Conservation (phyloP, 1,284 basidiomycete genomes). For the Gomphus sp. region DNA sequence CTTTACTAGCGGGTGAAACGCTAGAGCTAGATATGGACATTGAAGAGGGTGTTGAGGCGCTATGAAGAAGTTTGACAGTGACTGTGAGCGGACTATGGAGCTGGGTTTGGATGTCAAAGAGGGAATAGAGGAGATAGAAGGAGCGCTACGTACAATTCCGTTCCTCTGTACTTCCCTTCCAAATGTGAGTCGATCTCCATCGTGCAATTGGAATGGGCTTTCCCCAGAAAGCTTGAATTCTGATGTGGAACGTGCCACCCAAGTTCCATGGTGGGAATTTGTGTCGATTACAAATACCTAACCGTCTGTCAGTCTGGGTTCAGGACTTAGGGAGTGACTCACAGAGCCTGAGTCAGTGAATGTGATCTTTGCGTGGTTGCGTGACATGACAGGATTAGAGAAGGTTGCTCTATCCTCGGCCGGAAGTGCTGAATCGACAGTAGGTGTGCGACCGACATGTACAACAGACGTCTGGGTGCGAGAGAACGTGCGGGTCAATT, state of each 20-base stretch:
- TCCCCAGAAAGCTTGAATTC: slow-evolving; percentile 33
- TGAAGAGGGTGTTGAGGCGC: slow-evolving; percentile 1
- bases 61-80: slow-evolving; percentile 3
- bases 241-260: slow-evolving; percentile 41
- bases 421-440: slow-evolving; percentile 20
- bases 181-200: slow-evolving; percentile 63
- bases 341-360: slow-evolving; percentile 53
- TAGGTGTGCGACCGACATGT: slow-evolving; percentile 47
- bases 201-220: slow-evolving; percentile 36
- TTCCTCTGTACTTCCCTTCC: slow-evolving; percentile 60
- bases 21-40: not conserved
- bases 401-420: slow-evolving; percentile 38
- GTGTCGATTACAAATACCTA: slow-evolving; percentile 51
- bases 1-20: not conserved
- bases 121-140: not conserved
- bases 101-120: not conserved
- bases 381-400: slow-evolving; percentile 55
- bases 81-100: slow-evolving; percentile 4
- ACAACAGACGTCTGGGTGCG: slow-evolving; percentile 34
- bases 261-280: slow-evolving; percentile 54
- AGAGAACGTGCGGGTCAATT: slow-evolving; percentile 28
- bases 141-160: slow-evolving; percentile 11
- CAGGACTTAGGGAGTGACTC: slow-evolving; percentile 20
- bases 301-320: slow-evolving; percentile 15
- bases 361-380: slow-evolving; percentile 55